Evolutionary conservation across 345 rosid genomes (phyloP), one percentile per base, ranked within the genome.

Genomic region (Angophora floribunda): DNA sequence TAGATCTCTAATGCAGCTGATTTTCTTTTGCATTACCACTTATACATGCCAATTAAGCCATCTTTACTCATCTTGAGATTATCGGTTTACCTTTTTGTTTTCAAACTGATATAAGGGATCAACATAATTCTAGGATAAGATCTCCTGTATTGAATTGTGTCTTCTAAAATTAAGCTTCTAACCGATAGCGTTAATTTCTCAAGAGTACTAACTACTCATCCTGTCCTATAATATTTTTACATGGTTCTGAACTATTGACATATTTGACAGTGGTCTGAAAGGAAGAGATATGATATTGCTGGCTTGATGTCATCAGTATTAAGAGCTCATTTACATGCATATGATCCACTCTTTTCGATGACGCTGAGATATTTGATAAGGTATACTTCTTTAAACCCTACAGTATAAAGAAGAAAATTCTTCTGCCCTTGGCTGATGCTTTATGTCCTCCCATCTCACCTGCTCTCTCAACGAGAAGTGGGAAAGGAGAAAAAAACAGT

Each of bases 251-350:
- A 80, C 24, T 78, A 41, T 28, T 52, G n/a, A 50, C 87, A 75
- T 75, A 51, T 91, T 88, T 90, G 90, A 86, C 95, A 97, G 99
- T 97, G 99, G 99, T 95, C 98, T 51, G 96, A 96, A 90, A 94
- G 89, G 92, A 96, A 95, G 96, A 95, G 99, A 89, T 92, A 90
- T 90, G 99, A 96, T 87, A 96, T 97, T 94, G 98, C 99, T 90
- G 99, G 99, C 87, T 89, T 96, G 41, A 92, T 97, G 95, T 94
- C 96, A 30, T 96, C 99, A 89, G 94, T 97, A 85, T 92, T 96
- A 91, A 94, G 98, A 93, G 97, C 98, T 87, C 93, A 96, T 90
- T 93, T 97, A 87, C 99, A 92, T 78, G 98, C 97, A 70, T 96
- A 97, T 86, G 98, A 97, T 94, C 98, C 99, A 15, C 70, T 93